Evolutionary conservation across 2,329 filamentous ascomycete species (phyloP).

Genomic region (Aspergillus quadrilineatus): DNA sequence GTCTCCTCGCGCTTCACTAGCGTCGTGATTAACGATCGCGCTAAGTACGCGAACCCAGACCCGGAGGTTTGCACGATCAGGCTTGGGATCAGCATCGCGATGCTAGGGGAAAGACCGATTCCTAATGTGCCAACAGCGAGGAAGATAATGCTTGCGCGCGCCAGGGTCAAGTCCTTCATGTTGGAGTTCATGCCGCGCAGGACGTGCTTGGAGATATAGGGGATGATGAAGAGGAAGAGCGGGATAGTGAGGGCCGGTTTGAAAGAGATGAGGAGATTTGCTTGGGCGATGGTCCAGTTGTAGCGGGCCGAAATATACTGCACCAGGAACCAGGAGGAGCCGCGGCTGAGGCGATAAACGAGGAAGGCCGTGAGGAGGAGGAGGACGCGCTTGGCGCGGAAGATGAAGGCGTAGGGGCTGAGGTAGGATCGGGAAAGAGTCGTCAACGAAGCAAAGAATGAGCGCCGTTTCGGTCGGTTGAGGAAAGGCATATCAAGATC

Average conservation of each 20-base stretch:
- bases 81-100: constrained; percentile 45
- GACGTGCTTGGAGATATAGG: constrained; percentile 41
- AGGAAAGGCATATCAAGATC: constrained; percentile 16
- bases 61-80: constrained; percentile 51
- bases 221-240: constrained; percentile 48
- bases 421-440: constrained; percentile 28
- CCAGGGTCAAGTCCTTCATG: constrained; percentile 48
- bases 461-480: constrained; percentile 4
- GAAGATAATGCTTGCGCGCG: constrained; percentile 46
- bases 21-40: constrained; percentile 49
- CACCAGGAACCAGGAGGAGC: constrained; percentile 49
- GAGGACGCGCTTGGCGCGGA: constrained; percentile 42
- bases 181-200: constrained; percentile 37
- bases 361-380: constrained; percentile 49
- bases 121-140: constrained; percentile 47
- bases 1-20: constrained; percentile 50
- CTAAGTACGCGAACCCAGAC: constrained; percentile 48
- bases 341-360: constrained; percentile 50
- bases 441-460: constrained; percentile 20
- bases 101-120: constrained; percentile 47
- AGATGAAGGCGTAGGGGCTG: constrained; percentile 41
- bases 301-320: constrained; percentile 55
- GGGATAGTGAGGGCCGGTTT: constrained; percentile 50
- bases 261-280: constrained; percentile 47
- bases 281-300: constrained; percentile 46